Evolutionary conservation across 768 basidiomycete genomes (phyloP).

Genomic region (Collybiopsis confluens): DNA sequence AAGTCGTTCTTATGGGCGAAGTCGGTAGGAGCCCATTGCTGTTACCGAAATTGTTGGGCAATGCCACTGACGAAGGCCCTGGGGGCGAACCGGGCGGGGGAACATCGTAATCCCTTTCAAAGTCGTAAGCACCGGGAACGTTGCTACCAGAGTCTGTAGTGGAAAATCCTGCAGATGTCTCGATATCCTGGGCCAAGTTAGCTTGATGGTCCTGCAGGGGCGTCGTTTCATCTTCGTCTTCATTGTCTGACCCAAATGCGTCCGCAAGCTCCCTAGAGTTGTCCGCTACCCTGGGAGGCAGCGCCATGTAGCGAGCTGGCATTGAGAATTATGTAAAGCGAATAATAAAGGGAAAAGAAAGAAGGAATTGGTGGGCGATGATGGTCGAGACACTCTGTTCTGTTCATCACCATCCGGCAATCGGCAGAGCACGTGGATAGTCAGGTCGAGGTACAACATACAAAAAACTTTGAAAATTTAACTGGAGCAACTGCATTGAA

Average conservation of each 20-base stretch:
- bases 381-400: background rate
- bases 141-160: conserved; percentile 10
- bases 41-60: conserved; percentile 69
- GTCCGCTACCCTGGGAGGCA: conserved; percentile 42
- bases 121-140: conserved; percentile 61
- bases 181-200: background rate
- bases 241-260: conserved; percentile 67
- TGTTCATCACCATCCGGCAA: background rate
- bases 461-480: conserved; percentile 24
- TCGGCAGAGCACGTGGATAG: background rate
- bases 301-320: conserved; percentile 48
- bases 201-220: background rate
- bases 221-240: conserved; percentile 30
- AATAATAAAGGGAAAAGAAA: background rate
- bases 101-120: conserved; percentile 72
- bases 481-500: conserved; percentile 93
- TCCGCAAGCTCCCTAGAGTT: conserved; percentile 67
- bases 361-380: no score
- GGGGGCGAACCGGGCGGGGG: conserved; percentile 84
- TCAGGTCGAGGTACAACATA: no score
- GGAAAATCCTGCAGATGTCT: background rate
- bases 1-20: conserved; percentile 30
- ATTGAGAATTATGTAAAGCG: conserved; percentile 21
- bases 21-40: conserved; percentile 63
- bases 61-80: conserved; percentile 46